Evolutionary conservation across 2,329 filamentous ascomycete genomes (phyloP).

Genomic region (Trichoderma pleuroti): DNA sequence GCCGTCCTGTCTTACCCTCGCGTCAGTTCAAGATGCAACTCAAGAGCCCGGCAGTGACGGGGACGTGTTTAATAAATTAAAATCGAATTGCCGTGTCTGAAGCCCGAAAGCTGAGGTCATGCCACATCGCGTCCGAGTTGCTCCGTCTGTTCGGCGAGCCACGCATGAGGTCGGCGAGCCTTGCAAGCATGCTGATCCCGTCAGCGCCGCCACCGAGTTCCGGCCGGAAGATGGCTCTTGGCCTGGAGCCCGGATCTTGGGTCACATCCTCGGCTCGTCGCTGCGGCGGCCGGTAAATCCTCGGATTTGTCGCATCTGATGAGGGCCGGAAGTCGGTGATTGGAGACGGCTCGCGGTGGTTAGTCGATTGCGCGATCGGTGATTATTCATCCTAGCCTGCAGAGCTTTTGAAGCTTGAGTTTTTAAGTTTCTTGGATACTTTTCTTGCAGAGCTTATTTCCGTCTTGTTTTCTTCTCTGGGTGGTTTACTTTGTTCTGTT

Average conservation of each 20-base stretch:
- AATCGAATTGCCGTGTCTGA: background rate
- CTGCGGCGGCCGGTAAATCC: background rate
- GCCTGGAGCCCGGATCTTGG: background rate
- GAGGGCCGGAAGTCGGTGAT: constrained; percentile 8
- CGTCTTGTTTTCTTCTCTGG: background rate
- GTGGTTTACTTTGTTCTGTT: background rate
- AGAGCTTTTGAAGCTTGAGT: background rate
- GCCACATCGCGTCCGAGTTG: background rate
- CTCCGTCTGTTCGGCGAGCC: background rate
- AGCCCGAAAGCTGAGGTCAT: background rate
- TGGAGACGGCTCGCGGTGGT: background rate
- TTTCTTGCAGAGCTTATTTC: background rate
- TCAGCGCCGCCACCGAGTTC: background rate
- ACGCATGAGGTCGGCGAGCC: background rate
- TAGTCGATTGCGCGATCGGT: constrained; percentile 16
- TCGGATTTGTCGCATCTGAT: background rate
- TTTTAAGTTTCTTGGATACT: background rate
- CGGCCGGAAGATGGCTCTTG: background rate
- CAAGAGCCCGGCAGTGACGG: background rate
- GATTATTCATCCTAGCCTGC: constrained; percentile 5
- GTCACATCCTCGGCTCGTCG: constrained; percentile 4
- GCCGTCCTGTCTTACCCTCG: background rate
- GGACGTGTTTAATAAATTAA: background rate
- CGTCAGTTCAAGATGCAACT: background rate
- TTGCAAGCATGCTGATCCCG: background rate